phyloP scores from a whole-genome alignment of 225 moss, liverwort and hornwort species.

The Pseudisothecium myosuroides region DNA sequence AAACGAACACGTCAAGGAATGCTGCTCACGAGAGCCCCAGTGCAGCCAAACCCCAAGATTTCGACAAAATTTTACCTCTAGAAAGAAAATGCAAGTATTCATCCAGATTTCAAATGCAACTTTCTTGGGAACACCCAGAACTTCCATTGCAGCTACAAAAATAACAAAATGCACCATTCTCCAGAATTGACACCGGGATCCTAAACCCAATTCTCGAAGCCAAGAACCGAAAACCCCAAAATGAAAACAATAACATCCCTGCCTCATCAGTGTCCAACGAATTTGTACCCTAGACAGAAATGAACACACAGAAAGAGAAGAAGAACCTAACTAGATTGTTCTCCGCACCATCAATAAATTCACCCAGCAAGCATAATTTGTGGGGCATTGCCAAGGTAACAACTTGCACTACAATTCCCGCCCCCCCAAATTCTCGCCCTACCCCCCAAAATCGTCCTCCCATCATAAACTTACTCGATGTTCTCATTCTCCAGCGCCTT shows the following conservation, averaged over 20 bases:
- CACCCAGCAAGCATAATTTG: neutral
- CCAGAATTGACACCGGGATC: neutral
- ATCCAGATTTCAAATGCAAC: neutral
- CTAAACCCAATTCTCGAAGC: neutral
- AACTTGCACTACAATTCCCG: neutral
- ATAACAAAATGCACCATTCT: neutral
- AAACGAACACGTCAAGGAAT: neutral
- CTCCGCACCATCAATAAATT: neutral
- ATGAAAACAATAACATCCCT: neutral
- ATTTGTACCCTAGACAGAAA: neutral
- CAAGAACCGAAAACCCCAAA: neutral
- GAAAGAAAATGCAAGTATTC: neutral
- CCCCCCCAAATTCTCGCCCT: neutral
- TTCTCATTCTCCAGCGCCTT: conserved; percentile 52
- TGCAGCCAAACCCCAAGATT: neutral
- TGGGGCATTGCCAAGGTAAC: neutral
- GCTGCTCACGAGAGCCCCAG: neutral
- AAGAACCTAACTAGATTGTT: neutral
- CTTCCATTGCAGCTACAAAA: neutral
- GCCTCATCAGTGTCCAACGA: neutral
- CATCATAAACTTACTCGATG: neutral
- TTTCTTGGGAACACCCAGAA: neutral
- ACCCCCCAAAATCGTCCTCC: neutral
- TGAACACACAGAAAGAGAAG: neutral
- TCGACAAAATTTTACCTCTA: neutral